Conservation (phyloP, 1,284 basidiomycete genomes). For the Inonotus obliquus region DNA sequence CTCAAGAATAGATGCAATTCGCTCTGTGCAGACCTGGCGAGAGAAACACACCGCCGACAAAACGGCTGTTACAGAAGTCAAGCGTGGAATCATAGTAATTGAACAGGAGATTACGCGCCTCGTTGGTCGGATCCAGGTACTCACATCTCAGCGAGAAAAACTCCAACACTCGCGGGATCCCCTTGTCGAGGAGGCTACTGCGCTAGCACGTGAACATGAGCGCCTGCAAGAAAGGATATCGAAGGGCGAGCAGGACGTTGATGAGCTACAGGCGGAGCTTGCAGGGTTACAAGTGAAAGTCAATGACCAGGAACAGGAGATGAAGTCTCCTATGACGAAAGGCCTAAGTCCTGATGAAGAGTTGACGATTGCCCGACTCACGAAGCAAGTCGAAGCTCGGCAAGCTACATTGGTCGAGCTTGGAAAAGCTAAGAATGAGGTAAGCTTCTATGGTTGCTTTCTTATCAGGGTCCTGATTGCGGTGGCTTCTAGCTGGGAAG, state of each 20-base stretch:
- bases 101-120: slow-evolving; percentile 87
- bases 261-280: slow-evolving; percentile 72
- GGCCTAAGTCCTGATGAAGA: slow-evolving; percentile 75
- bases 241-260: slow-evolving; percentile 63
- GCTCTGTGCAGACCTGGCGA: slow-evolving; percentile 75
- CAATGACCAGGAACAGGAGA: slow-evolving; percentile 66
- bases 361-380: slow-evolving; percentile 62
- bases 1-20: slow-evolving; percentile 87
- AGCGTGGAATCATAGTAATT: slow-evolving; percentile 58
- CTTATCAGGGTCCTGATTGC: neutral
- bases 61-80: slow-evolving; percentile 68
- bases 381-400: slow-evolving; percentile 70
- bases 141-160: slow-evolving; percentile 68
- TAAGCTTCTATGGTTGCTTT: slow-evolving; percentile 32
- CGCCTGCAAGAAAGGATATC: slow-evolving; percentile 57
- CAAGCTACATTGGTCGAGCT: slow-evolving; percentile 70
- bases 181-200: slow-evolving; percentile 59
- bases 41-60: slow-evolving; percentile 67
- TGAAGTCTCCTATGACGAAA: slow-evolving; percentile 72
- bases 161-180: slow-evolving; percentile 67
- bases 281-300: slow-evolving; percentile 53
- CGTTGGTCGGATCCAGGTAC: slow-evolving; percentile 70
- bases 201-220: slow-evolving; percentile 69
- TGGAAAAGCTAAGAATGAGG: slow-evolving; percentile 68
- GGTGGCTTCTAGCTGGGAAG: slow-evolving; percentile 57